A percentile compares a stretch with the other conserved stretches of the same genome.
These are phyloP conservation scores for Alliaria petiolata DNA, from an alignment of 345 rosid genomes.

Conservation along the genomic window DNA sequence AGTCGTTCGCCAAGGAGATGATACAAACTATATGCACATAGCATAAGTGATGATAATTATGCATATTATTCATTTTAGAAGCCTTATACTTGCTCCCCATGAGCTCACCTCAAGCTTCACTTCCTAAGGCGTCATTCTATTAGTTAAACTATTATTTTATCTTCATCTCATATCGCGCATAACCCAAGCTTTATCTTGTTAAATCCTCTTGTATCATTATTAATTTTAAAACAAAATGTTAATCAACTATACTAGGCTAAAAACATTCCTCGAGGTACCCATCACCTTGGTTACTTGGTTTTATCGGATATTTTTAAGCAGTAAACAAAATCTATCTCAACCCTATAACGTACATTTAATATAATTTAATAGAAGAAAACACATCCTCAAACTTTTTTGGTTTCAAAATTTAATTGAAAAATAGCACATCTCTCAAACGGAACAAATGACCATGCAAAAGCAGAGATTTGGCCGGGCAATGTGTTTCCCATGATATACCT, in stretches of 20 bases:
- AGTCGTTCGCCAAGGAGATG: background rate
- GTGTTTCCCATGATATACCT: conserved; percentile 19
- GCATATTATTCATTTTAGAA: background rate
- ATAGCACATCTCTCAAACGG: background rate
- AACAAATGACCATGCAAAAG: conserved; percentile 6
- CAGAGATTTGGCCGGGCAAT: conserved; percentile 9
- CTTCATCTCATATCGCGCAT: background rate
- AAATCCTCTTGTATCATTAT: too few relatives aligned
- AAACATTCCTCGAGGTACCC: background rate
- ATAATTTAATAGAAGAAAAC: background rate
- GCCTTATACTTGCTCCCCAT: background rate
- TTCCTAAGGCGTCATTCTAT: background rate
- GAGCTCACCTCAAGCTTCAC: background rate
- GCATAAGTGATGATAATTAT: too few relatives aligned
- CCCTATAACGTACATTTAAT: background rate
- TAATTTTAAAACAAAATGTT: background rate
- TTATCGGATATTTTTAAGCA: too few relatives aligned
- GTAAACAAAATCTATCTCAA: background rate
- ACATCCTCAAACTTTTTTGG: background rate
- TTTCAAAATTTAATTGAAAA: background rate
- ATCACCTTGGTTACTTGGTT: background rate
- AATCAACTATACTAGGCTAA: background rate
- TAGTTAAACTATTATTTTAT: background rate
- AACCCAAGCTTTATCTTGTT: background rate
- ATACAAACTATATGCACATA: background rate